Evolutionary conservation across 768 basidiomycete species (phyloP).

Genomic region (Russula compacta): DNA sequence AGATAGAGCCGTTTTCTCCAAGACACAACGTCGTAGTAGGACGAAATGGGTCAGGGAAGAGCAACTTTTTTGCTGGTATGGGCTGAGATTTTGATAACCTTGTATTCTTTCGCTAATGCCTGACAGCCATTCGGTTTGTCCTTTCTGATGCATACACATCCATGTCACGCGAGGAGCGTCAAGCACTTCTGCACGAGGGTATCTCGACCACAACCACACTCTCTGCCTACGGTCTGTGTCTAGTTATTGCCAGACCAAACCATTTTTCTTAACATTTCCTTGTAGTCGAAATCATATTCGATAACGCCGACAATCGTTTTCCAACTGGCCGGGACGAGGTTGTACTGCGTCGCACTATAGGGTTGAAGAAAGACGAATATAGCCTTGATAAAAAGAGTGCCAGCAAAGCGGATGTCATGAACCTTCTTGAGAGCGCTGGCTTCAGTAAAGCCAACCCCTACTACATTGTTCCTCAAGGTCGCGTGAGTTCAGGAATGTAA

Average conservation of each 20-base stretch:
- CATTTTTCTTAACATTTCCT: conserved; percentile 2
- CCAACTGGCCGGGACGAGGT: conserved; percentile 86
- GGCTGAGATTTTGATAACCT: neutral
- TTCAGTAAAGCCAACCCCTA: conserved; percentile 99
- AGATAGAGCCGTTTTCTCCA: conserved; percentile 91
- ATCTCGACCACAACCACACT: conserved; percentile 80
- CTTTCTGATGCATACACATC: conserved; percentile 96
- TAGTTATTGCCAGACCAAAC: neutral
- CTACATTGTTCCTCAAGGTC: conserved; percentile 97
- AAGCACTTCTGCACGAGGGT: conserved; percentile 90
- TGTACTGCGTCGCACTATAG: conserved; percentile 86
- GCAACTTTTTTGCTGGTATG: conserved; percentile 94
- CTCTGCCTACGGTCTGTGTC: conserved; percentile 74
- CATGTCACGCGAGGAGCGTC: conserved; percentile 88
- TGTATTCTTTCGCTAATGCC: neutral
- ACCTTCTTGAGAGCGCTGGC: conserved; percentile 89
- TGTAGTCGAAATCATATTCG: conserved; percentile 86
- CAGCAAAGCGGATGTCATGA: conserved; percentile 96
- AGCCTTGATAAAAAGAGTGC: conserved; percentile 92
- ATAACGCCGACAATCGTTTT: conserved; percentile 90
- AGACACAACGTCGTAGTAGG: conserved; percentile 96
- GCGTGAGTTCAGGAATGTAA: conserved; percentile 45
- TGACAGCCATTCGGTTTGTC: conserved; percentile 87
- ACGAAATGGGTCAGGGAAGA: conserved; percentile 95
- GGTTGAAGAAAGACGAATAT: conserved; percentile 98